phyloP scores from a whole-genome alignment of 352 stramenopile species.

The Phytopythium kandeliae region DNA sequence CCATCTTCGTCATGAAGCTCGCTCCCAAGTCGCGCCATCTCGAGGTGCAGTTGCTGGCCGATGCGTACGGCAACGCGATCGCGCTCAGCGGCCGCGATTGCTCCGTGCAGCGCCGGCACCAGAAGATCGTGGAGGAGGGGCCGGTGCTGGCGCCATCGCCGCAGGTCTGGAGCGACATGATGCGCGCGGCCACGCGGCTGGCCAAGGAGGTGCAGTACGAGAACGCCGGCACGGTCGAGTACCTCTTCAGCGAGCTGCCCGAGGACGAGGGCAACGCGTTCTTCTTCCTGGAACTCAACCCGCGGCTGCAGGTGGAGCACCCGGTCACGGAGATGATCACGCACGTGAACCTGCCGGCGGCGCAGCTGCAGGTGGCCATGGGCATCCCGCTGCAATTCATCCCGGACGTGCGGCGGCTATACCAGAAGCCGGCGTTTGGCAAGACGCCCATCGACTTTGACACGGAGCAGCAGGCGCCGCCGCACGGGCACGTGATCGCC shows the following conservation, averaged over 20 bases:
- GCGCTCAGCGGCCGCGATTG: constrained; percentile 99
- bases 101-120: constrained; percentile 98
- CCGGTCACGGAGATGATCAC: constrained; percentile 99
- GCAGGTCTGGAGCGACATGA: constrained; percentile 98
- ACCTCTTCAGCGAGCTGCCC: constrained; percentile 96
- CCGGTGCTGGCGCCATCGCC: constrained; percentile 91
- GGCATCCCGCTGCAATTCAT: constrained; percentile 99
- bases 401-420: constrained; percentile 97
- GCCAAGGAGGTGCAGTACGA: constrained; percentile 98
- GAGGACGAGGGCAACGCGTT: constrained; percentile 93
- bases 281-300: constrained; percentile 99
- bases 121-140: constrained; percentile 99
- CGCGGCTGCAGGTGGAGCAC: constrained; percentile 98
- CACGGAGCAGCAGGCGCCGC: constrained; percentile 64
- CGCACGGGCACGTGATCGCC: constrained; percentile 96
- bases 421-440: constrained; percentile 93
- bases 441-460: constrained; percentile 96
- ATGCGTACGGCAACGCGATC: constrained; percentile 98
- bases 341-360: constrained; percentile 95
- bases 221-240: constrained; percentile 99
- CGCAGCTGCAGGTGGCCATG: constrained; percentile 99
- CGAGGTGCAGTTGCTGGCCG: constrained; percentile 98
- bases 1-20: constrained; percentile 99
- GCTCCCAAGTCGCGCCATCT: constrained; percentile 96
- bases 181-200: constrained; percentile 94